Evolutionary conservation across 306 rosid genomes (phyloP), one percentile per base, ranked within the genome.

Genomic region (Vachellia pachyceras): DNA sequence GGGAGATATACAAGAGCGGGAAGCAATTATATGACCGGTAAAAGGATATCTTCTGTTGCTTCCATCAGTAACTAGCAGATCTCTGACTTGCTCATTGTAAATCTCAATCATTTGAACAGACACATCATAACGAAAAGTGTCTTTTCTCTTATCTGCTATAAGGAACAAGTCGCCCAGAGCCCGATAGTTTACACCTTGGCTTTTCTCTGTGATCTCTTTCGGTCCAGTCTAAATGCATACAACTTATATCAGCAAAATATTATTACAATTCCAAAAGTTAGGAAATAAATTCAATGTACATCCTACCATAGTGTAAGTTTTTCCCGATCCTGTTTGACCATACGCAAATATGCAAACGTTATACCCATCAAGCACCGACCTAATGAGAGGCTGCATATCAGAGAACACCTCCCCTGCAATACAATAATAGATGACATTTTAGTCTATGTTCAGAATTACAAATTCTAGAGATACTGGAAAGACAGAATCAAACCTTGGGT

Each of bases 31-130:
- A 36, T 76, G 74, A 85, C 74, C 17, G 44, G 49, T 68, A 82
- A 84, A 90, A 92, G 98, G 98, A 95, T 95, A 95, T 95, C 97
- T 92, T 89, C 85, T 95, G 91, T 88, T 91, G 79, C 86, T 74
- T 86, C 99, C 99, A 76, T 90, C 99, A 40, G 87, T 79, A 80
- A 91, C 91, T 79, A 95, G 95, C 78, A 95, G 92, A 88, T 95
- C 99, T 76, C 99, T 86, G 74, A 95, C 99, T 95, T 95, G 99
- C 88, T 95, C 99, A 14, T 95, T 95, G 73, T 95, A 95, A 67
- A 95, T 95, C 87, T 95, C 99, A 82, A 95, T 93, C 99, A 95
- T 95, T 81, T 95, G 99, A 63, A 95, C 97, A 29, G 91, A 91
- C 82, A 95, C 95, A 70, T 92, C 94, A 63, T 92, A 92, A 80